These are phyloP conservation scores for Chrysanthemum seticuspe DNA, from an alignment of 129 eudicot species.

Conservation along the genomic window DNA sequence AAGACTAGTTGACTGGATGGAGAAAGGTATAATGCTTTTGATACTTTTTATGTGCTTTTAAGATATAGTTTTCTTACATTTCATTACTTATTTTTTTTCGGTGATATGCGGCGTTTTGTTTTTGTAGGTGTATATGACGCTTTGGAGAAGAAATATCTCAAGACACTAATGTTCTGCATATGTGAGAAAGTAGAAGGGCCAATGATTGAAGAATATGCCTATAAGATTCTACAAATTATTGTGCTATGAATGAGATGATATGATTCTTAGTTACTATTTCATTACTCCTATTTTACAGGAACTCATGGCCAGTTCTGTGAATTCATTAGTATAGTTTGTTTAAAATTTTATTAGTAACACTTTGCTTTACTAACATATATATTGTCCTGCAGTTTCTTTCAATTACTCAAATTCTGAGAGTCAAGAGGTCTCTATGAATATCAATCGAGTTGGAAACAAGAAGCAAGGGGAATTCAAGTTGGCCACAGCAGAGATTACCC, in stretches of 20 bases:
- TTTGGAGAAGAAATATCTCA: slow-evolving; percentile 88
- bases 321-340: slow-evolving; percentile 1
- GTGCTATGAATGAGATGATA: slow-evolving; percentile 11
- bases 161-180: slow-evolving; percentile 83
- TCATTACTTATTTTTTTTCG: slow-evolving; percentile 15
- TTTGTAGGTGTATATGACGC: slow-evolving; percentile 94
- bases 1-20: slow-evolving; percentile 98
- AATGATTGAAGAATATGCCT: slow-evolving; percentile 93
- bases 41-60: neutral
- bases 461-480: slow-evolving; percentile 83
- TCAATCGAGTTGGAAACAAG: slow-evolving; percentile 83
- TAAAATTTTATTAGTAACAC: slow-evolving; percentile 9
- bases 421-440: slow-evolving; percentile 89
- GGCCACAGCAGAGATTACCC: slow-evolving; percentile 77
- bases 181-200: slow-evolving; percentile 87
- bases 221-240: slow-evolving; percentile 43
- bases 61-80: neutral
- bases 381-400: slow-evolving; percentile 81
- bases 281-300: slow-evolving; percentile 4
- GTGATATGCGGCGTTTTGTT: neutral
- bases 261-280: neutral
- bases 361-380: slow-evolving; percentile 20
- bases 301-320: slow-evolving; percentile 1
- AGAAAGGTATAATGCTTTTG: slow-evolving; percentile 61
- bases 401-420: slow-evolving; percentile 79